phyloP scores from a whole-genome alignment of 73 alveolate species.

The Loxodes magnus region DNA sequence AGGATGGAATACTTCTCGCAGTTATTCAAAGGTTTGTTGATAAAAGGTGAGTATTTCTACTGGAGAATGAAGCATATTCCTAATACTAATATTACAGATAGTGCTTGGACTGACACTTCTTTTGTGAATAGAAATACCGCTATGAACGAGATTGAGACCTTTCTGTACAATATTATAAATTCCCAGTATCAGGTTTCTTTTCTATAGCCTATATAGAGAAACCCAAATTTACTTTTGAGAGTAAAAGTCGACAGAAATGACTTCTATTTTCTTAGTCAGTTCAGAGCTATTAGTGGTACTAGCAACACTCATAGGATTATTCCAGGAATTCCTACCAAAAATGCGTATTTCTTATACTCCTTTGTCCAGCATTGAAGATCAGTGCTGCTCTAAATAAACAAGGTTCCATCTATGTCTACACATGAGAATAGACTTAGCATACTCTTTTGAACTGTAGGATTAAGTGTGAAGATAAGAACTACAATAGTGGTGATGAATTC shows the following conservation, averaged over 20 bases:
- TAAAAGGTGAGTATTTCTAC: not conserved
- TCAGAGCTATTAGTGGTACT: not conserved
- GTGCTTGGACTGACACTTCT: not conserved
- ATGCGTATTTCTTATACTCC: not conserved
- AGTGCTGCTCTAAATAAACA: slow-evolving; percentile 16
- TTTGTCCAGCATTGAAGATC: slow-evolving; percentile 27
- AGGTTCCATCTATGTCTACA: slow-evolving; percentile 26
- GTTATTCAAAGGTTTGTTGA: not conserved
- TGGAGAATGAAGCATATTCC: not conserved
- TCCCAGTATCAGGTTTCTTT: slow-evolving; percentile 41
- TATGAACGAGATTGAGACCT: slow-evolving; percentile 15
- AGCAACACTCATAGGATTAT: slow-evolving; percentile 14
- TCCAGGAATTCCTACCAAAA: slow-evolving; percentile 35
- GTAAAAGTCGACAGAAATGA: no score
- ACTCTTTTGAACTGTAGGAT: slow-evolving; percentile 37
- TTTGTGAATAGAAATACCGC: slow-evolving; percentile 19
- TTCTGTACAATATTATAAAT: slow-evolving; percentile 41
- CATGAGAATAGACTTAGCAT: slow-evolving; percentile 40
- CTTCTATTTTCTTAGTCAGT: not conserved
- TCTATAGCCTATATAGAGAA: slow-evolving; percentile 43
- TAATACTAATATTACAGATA: not conserved
- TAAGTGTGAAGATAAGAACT: slow-evolving; percentile 30
- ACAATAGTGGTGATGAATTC: slow-evolving; percentile 30
- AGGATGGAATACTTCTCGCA: not conserved
- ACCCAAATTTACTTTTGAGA: slow-evolving; percentile 41